A percentile compares a stretch with the other conserved stretches of the same genome.
These are phyloP conservation scores for Bipolaris gigantea DNA, from an alignment of 2,329 filamentous ascomycete species.

Conservation along the genomic window DNA sequence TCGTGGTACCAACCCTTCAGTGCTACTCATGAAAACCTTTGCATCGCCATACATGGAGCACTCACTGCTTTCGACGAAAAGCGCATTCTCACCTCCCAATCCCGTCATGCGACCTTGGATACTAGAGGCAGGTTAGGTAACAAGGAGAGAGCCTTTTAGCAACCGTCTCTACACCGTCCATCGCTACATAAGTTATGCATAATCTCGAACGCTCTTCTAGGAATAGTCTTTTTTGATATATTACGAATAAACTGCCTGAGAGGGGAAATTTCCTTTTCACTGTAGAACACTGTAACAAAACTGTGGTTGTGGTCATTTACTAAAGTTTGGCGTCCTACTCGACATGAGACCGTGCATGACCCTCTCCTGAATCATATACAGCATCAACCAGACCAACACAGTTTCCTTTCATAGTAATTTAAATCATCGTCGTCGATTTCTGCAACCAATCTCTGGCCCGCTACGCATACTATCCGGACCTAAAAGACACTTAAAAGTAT, in stretches of 20 bases:
- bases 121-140: background rate
- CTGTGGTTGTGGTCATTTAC: constrained; percentile 4
- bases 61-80: too few species aligned
- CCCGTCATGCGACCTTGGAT: background rate
- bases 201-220: background rate
- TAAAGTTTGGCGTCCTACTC: background rate
- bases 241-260: background rate
- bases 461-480: background rate
- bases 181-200: constrained; percentile 2
- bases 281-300: constrained; percentile 5
- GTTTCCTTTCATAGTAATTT: constrained; percentile 2
- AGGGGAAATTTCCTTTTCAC: constrained; percentile 2
- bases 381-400: background rate
- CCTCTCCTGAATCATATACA: constrained; percentile 1
- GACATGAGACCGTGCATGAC: background rate
- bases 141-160: background rate
- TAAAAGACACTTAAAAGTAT: background rate
- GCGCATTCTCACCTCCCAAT: background rate
- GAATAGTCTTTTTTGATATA: background rate
- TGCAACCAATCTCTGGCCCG: background rate
- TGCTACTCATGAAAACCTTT: background rate
- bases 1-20: constrained; percentile 1
- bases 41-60: too few species aligned
- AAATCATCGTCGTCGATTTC: background rate
- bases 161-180: background rate